A percentile compares a stretch with the other conserved stretches of the same genome.
Conservation (phyloP, 768 basidiomycete genomes). For the Cytidiella melzeri region DNA sequence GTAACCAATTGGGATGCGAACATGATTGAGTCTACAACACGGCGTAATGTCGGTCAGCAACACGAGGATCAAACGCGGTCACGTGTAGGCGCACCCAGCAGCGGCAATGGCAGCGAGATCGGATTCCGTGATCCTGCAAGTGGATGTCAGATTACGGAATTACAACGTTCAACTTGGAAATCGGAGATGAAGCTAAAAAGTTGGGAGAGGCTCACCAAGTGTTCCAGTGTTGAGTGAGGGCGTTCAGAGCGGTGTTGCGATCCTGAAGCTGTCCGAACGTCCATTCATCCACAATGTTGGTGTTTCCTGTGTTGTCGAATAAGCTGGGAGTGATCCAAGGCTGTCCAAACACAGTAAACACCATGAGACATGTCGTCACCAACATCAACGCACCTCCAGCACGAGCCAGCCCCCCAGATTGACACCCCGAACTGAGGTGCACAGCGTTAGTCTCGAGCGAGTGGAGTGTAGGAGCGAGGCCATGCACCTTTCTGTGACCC, state of each 20-base stretch:
- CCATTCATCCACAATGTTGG: constrained; percentile 65
- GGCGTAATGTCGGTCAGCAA: constrained; percentile 11
- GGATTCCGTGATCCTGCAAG: constrained; percentile 53
- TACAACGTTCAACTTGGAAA: neutral
- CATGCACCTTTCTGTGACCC: constrained; percentile 46
- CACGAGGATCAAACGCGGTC: constrained; percentile 8
- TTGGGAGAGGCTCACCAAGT: constrained; percentile 28
- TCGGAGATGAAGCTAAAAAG: neutral
- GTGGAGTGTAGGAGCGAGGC: neutral
- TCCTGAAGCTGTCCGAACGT: constrained; percentile 67
- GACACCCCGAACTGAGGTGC: constrained; percentile 62
- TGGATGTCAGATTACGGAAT: constrained; percentile 23
- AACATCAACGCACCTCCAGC: constrained; percentile 35
- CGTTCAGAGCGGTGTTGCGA: constrained; percentile 38
- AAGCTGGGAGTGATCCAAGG: constrained; percentile 78
- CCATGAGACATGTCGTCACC: neutral
- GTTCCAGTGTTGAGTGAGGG: constrained; percentile 66
- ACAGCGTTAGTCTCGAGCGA: neutral
- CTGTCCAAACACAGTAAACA: constrained; percentile 20
- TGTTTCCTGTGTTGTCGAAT: constrained; percentile 59
- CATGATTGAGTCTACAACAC: constrained; percentile 64
- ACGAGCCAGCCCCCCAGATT: constrained; percentile 71
- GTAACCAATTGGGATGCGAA: constrained; percentile 82
- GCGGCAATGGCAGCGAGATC: constrained; percentile 74
- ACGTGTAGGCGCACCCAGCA: constrained; percentile 49